phyloP scores from a whole-genome alignment of 495 filamentous ascomycete species.

The Neurospora sp. region DNA sequence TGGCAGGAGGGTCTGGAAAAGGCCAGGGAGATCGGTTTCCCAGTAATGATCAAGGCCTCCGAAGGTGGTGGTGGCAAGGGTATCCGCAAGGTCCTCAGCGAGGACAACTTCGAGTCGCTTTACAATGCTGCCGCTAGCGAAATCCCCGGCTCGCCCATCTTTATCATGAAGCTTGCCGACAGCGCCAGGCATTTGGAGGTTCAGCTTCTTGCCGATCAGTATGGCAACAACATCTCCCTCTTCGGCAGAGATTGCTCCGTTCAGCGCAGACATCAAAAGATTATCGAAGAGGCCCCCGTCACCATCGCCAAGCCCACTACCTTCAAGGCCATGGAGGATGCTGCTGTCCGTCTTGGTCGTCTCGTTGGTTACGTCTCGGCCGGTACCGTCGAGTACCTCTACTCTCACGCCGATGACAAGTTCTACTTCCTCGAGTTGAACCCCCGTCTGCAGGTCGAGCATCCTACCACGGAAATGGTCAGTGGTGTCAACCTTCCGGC shows the following conservation, averaged over 20 bases:
- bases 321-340: constrained; percentile 94
- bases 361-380: constrained; percentile 98
- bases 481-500: constrained; percentile 95
- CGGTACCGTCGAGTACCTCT: constrained; percentile 97
- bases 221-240: constrained; percentile 98
- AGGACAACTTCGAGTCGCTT: constrained; percentile 71
- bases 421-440: constrained; percentile 99
- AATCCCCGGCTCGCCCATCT: constrained; percentile 98
- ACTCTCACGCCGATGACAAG: constrained; percentile 95
- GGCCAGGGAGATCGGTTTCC: constrained; percentile 88
- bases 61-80: constrained; percentile 99
- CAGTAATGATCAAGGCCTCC: constrained; percentile 99
- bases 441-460: constrained; percentile 96
- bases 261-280: constrained; percentile 97
- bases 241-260: constrained; percentile 99
- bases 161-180: constrained; percentile 99
- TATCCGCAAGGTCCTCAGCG: constrained; percentile 88
- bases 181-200: constrained; percentile 96
- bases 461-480: constrained; percentile 99
- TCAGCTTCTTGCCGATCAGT: constrained; percentile 94
- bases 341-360: constrained; percentile 84
- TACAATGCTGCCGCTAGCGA: constrained; percentile 95
- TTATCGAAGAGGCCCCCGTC: constrained; percentile 97
- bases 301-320: constrained; percentile 84
- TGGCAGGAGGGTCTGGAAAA: constrained; percentile 82